Evolutionary conservation across 495 filamentous ascomycete species (phyloP).

Genomic region (Trichoderma gamsii): DNA sequence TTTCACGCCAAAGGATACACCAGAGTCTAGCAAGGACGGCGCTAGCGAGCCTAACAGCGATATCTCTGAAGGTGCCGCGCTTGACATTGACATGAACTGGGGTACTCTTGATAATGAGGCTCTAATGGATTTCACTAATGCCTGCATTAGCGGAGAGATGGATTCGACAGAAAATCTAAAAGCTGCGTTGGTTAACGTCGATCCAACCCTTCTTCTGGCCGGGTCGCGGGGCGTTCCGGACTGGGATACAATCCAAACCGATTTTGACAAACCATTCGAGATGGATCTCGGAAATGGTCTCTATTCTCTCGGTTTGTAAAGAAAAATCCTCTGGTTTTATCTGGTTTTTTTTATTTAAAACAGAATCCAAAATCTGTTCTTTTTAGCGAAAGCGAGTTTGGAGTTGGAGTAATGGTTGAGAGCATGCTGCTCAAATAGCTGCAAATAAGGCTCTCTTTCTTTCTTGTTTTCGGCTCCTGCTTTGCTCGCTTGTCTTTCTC

Average conservation of each 20-base stretch:
- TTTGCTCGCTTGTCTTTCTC: background rate
- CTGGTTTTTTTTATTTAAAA: no score
- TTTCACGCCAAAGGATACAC: constrained; percentile 50
- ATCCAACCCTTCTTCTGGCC: constrained; percentile 17
- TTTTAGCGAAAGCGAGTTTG: constrained; percentile 19
- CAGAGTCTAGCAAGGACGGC: constrained; percentile 50
- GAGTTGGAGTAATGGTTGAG: background rate
- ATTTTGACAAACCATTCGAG: constrained; percentile 41
- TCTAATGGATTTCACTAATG: constrained; percentile 30
- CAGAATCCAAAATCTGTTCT: constrained; percentile 1
- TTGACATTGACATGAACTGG: constrained; percentile 41
- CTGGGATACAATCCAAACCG: constrained; percentile 36
- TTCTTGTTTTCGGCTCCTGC: background rate
- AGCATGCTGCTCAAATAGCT: no score
- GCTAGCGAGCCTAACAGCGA: constrained; percentile 50
- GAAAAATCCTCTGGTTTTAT: background rate
- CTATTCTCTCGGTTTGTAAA: constrained; percentile 38
- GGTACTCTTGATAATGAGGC: constrained; percentile 34
- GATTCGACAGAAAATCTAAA: constrained; percentile 21
- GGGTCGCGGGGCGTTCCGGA: constrained; percentile 8
- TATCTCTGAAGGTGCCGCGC: constrained; percentile 41
- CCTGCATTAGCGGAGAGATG: constrained; percentile 25
- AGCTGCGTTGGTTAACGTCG: constrained; percentile 7
- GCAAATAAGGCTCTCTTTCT: background rate
- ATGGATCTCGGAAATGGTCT: constrained; percentile 21